These are phyloP conservation scores for Lactarius trivialis DNA, from an alignment of 768 basidiomycete species.

Conservation along the genomic window DNA sequence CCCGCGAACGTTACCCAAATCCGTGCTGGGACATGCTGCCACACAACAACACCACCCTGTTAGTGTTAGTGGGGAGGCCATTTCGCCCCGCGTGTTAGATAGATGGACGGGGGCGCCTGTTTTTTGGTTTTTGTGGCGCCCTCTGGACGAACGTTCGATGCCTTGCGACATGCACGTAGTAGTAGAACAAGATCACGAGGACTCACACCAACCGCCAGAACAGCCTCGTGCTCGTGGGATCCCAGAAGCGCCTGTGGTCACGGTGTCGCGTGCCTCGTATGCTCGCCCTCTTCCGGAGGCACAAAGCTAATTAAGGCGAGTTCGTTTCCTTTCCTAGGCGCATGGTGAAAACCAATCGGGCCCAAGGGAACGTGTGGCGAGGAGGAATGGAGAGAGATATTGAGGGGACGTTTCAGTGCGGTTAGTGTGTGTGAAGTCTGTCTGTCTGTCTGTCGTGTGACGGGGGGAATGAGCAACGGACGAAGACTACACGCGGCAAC, in stretches of 20 bases:
- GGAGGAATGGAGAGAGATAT: neutral
- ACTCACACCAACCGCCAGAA: neutral
- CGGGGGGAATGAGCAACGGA: neutral
- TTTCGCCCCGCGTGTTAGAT: neutral
- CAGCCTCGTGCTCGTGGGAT: neutral
- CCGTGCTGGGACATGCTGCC: neutral
- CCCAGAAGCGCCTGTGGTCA: neutral
- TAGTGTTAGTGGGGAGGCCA: neutral
- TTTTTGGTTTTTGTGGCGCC: neutral
- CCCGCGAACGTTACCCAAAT: slow-evolving; percentile 1
- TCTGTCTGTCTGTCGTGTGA: neutral
- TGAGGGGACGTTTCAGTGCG: neutral
- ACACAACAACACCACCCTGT: neutral
- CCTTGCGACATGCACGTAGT: neutral
- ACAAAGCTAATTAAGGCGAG: neutral
- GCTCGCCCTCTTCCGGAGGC: neutral
- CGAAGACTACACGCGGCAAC: neutral
- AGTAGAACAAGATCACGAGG: neutral
- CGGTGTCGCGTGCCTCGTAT: neutral
- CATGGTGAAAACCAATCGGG: neutral
- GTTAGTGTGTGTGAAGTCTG: neutral
- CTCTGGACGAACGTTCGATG: neutral
- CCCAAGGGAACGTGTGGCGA: neutral
- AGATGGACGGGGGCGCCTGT: neutral
- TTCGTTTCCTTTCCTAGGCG: neutral